Conservation (phyloP, 2,329 filamentous ascomycete genomes). For the Teratosphaeria destructans region DNA sequence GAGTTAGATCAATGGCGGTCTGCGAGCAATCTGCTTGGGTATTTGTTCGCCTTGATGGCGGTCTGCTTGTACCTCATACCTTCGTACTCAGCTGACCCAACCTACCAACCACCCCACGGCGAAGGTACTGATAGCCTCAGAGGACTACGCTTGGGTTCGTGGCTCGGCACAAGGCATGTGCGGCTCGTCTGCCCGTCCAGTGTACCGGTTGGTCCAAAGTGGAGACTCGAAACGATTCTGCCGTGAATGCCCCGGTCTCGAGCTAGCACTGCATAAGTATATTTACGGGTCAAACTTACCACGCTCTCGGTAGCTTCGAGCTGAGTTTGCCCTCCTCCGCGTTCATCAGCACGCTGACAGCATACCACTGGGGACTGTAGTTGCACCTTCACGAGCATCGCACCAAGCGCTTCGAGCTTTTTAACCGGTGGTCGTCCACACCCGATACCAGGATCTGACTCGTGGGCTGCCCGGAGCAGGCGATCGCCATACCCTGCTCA, state of each 20-base stretch:
- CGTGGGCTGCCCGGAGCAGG: not conserved
- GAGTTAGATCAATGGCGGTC: not conserved
- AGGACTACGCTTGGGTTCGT: not conserved
- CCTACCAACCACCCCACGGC: not conserved
- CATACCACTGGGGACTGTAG: not conserved
- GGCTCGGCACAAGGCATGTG: not conserved
- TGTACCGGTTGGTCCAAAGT: not conserved
- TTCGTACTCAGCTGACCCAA: not conserved
- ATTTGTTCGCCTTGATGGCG: not conserved
- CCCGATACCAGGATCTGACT: not conserved
- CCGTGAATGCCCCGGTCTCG: not conserved
- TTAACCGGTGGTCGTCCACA: not conserved
- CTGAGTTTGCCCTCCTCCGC: not conserved
- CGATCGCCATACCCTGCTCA: not conserved
- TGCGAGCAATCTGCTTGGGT: not conserved
- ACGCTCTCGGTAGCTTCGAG: not conserved
- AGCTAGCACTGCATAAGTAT: not conserved
- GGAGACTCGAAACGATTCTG: not conserved
- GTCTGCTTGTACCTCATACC: not conserved
- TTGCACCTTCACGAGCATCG: not conserved
- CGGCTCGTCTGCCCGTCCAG: not conserved
- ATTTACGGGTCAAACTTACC: not conserved
- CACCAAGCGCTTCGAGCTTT: not conserved
- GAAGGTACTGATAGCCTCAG: not conserved
- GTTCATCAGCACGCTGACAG: not conserved